phyloP scores from a whole-genome alignment of 257 asterid species.

The Leptodermis oblonga region DNA sequence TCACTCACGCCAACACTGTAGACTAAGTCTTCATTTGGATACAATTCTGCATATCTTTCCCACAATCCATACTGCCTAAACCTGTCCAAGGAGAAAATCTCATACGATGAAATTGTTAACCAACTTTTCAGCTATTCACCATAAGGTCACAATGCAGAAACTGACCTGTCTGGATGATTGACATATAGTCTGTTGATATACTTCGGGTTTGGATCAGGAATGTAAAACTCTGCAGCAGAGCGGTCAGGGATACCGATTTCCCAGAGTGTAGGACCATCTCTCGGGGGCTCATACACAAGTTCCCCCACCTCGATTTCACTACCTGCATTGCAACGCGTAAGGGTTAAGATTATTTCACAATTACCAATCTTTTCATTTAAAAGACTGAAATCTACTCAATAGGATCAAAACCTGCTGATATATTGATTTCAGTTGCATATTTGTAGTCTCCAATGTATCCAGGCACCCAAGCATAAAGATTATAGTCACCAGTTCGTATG shows the following conservation, averaged over 20 bases:
- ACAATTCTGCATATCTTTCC: constrained; percentile 69
- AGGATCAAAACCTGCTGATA: constrained; percentile 40
- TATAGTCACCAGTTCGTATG: constrained; percentile 57
- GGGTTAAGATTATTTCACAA: neutral
- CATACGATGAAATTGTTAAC: neutral
- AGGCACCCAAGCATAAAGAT: constrained; percentile 60
- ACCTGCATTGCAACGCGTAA: constrained; percentile 27
- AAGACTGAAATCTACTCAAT: constrained; percentile 1
- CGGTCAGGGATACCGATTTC: constrained; percentile 83
- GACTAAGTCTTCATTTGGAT: constrained; percentile 61
- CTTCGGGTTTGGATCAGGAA: constrained; percentile 64
- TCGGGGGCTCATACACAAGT: constrained; percentile 50
- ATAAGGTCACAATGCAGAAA: neutral
- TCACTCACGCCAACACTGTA: constrained; percentile 64
- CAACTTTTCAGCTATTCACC: constrained; percentile 3
- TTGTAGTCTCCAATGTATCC: constrained; percentile 65
- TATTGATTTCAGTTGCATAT: constrained; percentile 29
- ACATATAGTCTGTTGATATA: constrained; percentile 54
- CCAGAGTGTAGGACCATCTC: constrained; percentile 80
- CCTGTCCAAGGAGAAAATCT: constrained; percentile 32
- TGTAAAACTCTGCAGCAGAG: constrained; percentile 49
- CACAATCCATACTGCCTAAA: constrained; percentile 90
- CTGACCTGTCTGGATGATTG: constrained; percentile 58
- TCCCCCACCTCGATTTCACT: constrained; percentile 39
- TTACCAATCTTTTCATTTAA: constrained; percentile 1